Base-by-base conservation (phyloP, 768 basidiomycete genomes). In the Serendipita sp. region DNA sequence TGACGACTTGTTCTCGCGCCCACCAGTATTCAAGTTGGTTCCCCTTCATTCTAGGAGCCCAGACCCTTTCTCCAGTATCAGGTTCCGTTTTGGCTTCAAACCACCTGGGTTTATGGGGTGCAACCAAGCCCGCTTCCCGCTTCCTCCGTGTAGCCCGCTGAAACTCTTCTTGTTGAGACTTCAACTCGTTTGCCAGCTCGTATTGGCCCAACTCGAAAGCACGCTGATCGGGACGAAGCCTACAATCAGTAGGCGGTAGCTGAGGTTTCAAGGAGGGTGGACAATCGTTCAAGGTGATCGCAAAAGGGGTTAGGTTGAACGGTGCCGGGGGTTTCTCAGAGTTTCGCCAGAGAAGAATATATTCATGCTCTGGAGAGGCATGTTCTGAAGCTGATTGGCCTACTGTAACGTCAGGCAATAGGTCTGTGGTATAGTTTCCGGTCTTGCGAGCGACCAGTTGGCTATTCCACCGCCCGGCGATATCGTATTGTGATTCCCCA, bases 291-390 rank as follows among this genome's bases (percentile, higher is more conserved):
- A 96, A 76, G 0, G 91, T 91, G 66, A 96, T 83, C 1, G 95
- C 93, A 71, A 87, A 98, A 0, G 93, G 94, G 0, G 94, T 95
- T 23, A 98, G 81, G 73, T 96, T 96, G 79, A 97, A 98, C 0
- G 94, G 95, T 10, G 87, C 84, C 0, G 79, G 79, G 1, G 78
- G 75, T 71, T 96, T 96, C 64, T 84, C 83, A 23, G 91, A 91
- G 74, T 97, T 98, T 66, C 89, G 80, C 94, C 94, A 98, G 2
- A 97, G 80, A 0, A 95, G 79, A 65, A 93, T 80, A 73, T 88
- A 89, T 69, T 91, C 87, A 13, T 82, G 81, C 45, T 81, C 73
- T 60, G 75, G 70, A n/a, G 77, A 73, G 40, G 72, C 71, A 23
- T 23, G 23, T 1, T 23, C 23, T 23, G 23, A 23, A 13, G 80